phyloP scores from a whole-genome alignment of 768 basidiomycete species.

The Serendipita sp. region DNA sequence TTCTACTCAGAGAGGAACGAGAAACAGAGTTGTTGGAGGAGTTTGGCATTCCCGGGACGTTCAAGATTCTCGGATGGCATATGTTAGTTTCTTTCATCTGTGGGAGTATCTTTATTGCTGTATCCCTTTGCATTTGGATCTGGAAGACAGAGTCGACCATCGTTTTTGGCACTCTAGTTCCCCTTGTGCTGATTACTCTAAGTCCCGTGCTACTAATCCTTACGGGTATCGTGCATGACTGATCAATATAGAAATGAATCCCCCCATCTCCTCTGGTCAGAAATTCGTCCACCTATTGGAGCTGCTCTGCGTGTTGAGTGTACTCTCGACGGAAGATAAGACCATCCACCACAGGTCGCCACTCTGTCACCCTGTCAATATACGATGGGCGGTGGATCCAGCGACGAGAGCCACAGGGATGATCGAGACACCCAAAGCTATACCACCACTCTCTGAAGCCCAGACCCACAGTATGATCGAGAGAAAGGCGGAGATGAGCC shows the following conservation, averaged over 20 bases:
- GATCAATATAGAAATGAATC: no score
- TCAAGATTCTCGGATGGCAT: background rate
- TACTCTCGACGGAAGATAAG: no score
- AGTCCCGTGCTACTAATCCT: background rate
- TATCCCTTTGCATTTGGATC: conserved; percentile 6
- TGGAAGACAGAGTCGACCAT: background rate
- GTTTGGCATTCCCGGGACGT: background rate
- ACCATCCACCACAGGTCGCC: background rate
- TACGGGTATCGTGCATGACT: background rate
- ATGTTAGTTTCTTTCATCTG: background rate
- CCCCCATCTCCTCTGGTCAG: no score
- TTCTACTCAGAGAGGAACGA: background rate
- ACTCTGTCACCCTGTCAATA: background rate
- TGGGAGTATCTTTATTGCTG: background rate
- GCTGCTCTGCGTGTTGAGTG: no score
- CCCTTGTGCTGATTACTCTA: background rate
- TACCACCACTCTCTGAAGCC: background rate
- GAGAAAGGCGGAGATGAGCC: background rate
- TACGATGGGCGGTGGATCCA: background rate
- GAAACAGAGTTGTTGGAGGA: background rate
- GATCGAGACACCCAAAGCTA: background rate
- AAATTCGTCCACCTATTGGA: no score
- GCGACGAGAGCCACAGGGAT: background rate
- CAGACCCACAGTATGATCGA: background rate
- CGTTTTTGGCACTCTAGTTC: background rate